A percentile compares a stretch with the other conserved stretches of the same genome.
phyloP scores from a whole-genome alignment of 352 stramenopile genomes.

The Phytophthora lateralis region DNA sequence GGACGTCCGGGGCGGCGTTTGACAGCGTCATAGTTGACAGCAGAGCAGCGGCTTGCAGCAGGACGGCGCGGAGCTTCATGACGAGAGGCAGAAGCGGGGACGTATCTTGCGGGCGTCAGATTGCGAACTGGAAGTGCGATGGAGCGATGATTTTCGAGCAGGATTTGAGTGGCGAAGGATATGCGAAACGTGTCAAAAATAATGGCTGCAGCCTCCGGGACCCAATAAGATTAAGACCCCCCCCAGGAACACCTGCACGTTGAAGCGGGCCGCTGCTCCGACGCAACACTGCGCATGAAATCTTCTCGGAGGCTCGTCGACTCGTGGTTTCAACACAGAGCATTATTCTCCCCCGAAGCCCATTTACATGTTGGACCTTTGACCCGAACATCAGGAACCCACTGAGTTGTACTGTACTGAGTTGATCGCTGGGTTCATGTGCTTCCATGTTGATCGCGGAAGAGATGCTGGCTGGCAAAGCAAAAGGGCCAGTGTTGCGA shows the following conservation, averaged over 20 bases:
- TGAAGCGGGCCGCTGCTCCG: too few relatives aligned
- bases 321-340: too few relatives aligned
- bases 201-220: neutral
- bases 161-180: constrained; percentile 8
- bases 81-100: neutral
- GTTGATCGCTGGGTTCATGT: neutral
- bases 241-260: too few relatives aligned
- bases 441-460: neutral
- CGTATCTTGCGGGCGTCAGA: constrained; percentile 1
- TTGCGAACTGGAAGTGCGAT: neutral
- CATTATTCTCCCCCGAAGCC: too few relatives aligned
- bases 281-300: too few relatives aligned
- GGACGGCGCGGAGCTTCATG: constrained; percentile 16
- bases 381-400: neutral
- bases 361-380: too few relatives aligned
- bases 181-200: neutral
- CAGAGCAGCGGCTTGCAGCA: constrained; percentile 9
- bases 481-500: neutral
- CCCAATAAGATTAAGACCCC: too few relatives aligned
- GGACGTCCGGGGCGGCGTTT: neutral
- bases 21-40: constrained; percentile 5
- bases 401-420: neutral
- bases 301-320: too few relatives aligned
- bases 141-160: neutral
- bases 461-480: neutral